Percentiles rank a stretch among this genome's conserved stretches.
Conservation (phyloP, 495 filamentous ascomycete species). For the Aspergillus mulundensis region DNA sequence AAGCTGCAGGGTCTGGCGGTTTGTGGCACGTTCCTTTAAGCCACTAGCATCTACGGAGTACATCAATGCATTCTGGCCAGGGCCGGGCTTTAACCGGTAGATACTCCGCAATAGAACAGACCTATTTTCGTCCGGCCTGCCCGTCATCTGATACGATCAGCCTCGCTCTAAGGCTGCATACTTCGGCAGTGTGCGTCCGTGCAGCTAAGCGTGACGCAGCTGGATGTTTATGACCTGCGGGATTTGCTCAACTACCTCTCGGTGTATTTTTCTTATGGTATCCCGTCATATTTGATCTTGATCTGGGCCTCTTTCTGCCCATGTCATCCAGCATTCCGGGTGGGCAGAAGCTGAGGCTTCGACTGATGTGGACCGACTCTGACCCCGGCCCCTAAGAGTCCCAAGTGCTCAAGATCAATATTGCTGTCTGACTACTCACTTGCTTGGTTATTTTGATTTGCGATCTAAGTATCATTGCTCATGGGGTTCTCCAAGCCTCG, state of each 20-base stretch:
- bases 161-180: constrained; percentile 7
- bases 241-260: background rate
- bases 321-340: background rate
- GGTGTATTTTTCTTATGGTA: background rate
- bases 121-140: background rate
- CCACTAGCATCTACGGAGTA: background rate
- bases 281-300: background rate
- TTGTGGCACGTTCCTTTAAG: background rate
- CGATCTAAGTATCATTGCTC: background rate
- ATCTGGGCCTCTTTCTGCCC: background rate
- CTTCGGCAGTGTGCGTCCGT: background rate
- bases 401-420: background rate
- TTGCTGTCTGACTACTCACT: background rate
- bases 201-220: background rate
- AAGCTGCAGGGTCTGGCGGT: background rate
- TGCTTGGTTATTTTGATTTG: background rate
- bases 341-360: background rate
- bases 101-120: background rate
- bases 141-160: constrained; percentile 27
- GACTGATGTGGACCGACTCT: background rate
- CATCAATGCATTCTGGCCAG: background rate
- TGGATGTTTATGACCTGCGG: background rate
- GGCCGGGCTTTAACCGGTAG: background rate
- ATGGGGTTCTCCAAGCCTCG: constrained; percentile 30
- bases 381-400: background rate